Percentiles rank a stretch among this genome's conserved stretches.
Conservation (phyloP, 164 flowering plant species). For the Malania oleifera region DNA sequence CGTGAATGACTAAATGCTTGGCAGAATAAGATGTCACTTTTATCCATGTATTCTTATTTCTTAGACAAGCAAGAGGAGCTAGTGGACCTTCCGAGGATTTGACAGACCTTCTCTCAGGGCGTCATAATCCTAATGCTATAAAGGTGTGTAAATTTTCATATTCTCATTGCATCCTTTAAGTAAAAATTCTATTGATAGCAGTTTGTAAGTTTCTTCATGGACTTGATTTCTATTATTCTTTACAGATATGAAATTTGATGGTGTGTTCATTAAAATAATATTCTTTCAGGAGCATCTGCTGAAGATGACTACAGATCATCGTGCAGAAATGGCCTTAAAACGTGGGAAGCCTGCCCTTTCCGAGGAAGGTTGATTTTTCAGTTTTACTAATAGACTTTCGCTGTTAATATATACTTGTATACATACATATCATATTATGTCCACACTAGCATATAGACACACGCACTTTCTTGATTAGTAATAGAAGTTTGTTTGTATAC, state of each 20-base stretch:
- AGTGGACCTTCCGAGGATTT: conserved; percentile 34
- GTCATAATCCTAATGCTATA: conserved; percentile 67
- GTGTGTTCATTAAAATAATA: background rate
- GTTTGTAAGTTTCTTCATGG: background rate
- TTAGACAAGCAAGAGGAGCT: conserved; percentile 46
- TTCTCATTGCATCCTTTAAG: background rate
- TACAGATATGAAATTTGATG: background rate
- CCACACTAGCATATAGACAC: too few species aligned
- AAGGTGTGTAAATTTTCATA: conserved; percentile 44
- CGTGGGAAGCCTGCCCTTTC: conserved; percentile 48
- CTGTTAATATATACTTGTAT: background rate
- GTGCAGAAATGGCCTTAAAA: conserved; percentile 74
- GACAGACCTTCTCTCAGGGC: conserved; percentile 61
- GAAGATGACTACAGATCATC: conserved; percentile 80
- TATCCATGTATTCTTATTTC: background rate
- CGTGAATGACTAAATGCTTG: background rate
- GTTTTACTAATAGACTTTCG: background rate
- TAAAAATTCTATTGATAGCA: background rate
- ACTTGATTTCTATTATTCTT: background rate
- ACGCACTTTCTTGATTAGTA: too few species aligned
- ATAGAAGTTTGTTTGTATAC: background rate
- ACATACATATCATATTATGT: background rate
- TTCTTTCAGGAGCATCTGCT: conserved; percentile 69
- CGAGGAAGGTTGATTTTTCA: conserved; percentile 48
- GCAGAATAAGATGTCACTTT: background rate